These are phyloP conservation scores for Hibiscus trionum DNA, from an alignment of 345 rosid genomes.

Conservation along the genomic window DNA sequence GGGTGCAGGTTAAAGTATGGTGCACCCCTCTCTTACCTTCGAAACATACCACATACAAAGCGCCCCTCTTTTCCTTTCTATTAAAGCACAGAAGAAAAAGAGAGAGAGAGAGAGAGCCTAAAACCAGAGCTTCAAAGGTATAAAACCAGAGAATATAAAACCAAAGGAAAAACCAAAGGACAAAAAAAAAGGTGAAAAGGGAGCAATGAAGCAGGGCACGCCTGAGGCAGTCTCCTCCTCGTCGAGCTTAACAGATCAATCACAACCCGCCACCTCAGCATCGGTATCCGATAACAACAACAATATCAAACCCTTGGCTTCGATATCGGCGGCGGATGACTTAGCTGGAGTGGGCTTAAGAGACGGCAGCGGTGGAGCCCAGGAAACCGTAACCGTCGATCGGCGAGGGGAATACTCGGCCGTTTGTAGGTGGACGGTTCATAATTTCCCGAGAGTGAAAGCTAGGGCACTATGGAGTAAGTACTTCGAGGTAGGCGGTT, in stretches of 20 bases:
- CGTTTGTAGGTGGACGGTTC: background rate
- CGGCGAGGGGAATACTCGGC: background rate
- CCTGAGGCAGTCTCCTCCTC: constrained; percentile 70
- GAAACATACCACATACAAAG: background rate
- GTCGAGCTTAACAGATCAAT: constrained; percentile 31
- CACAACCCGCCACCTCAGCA: constrained; percentile 36
- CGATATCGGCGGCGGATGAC: constrained; percentile 35
- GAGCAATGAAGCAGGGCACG: constrained; percentile 50
- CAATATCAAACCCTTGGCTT: constrained; percentile 20
- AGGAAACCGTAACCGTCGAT: constrained; percentile 47
- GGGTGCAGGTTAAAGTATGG: background rate
- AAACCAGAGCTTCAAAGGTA: constrained; percentile 6
- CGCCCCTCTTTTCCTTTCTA: background rate
- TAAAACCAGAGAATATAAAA: constrained; percentile 10
- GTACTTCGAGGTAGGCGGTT: background rate
- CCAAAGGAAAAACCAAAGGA: too few relatives aligned
- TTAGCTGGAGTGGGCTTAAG: constrained; percentile 43
- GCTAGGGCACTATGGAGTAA: constrained; percentile 17
- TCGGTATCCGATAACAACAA: constrained; percentile 21
- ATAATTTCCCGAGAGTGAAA: background rate
- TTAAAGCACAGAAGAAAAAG: background rate
- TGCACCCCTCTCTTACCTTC: background rate
- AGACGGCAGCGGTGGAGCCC: constrained; percentile 75
- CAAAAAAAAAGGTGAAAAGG: background rate
- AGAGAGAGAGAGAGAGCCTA: background rate